Conservation (phyloP, 352 stramenopile genomes). For the Thraustochytrium sp. region DNA sequence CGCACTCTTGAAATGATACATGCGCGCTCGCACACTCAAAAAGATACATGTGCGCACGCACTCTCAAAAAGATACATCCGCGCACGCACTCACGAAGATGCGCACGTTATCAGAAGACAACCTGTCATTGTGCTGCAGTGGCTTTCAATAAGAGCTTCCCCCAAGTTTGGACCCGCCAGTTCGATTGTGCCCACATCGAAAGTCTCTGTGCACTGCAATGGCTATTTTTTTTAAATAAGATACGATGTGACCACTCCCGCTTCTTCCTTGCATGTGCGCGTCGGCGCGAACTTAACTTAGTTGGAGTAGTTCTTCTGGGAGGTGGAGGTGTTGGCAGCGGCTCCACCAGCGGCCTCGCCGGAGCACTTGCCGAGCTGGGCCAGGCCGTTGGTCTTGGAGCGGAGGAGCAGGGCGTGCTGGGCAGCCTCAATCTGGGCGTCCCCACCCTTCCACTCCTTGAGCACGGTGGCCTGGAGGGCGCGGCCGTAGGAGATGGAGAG, state of each 20-base stretch:
- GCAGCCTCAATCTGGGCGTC: conserved; percentile 58
- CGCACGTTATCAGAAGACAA: no score
- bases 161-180: neutral
- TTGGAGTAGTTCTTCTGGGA: conserved; percentile 67
- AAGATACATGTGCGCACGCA: no score
- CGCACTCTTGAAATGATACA: no score
- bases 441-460: conserved; percentile 62
- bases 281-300: no score
- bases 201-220: no score
- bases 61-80: no score
- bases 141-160: neutral
- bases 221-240: no score
- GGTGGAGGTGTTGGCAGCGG: conserved; percentile 57
- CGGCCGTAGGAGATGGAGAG: conserved; percentile 60
- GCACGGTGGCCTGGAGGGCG: conserved; percentile 54
- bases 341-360: conserved; percentile 56
- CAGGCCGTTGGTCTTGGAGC: conserved; percentile 61
- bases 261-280: no score
- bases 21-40: no score
- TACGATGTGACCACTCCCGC: no score
- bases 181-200: neutral
- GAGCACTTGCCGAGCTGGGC: conserved; percentile 63
- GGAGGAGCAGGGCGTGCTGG: conserved; percentile 57
- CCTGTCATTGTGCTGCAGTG: no score
- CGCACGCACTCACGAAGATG: no score